A percentile compares a stretch with the other conserved stretches of the same genome.
Evolutionary conservation across 768 basidiomycete species (phyloP).

Genomic region (Termitomyces sp.): DNA sequence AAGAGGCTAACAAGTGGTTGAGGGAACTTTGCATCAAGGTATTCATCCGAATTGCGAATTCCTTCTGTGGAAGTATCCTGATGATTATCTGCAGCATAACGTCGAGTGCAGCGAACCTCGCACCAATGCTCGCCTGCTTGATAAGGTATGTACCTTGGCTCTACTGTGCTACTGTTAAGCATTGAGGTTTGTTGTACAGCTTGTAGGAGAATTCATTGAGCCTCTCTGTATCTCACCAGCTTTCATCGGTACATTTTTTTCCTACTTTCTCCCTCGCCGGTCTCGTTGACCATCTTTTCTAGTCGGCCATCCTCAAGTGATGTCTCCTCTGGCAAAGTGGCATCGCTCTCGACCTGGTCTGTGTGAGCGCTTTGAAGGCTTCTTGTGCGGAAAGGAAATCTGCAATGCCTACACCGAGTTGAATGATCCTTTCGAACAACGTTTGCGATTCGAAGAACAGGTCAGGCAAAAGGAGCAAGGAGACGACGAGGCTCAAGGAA

Average conservation of each 20-base stretch:
- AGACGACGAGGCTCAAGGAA: conserved; percentile 96
- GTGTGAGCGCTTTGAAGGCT: conserved; percentile 98
- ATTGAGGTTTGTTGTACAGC: conserved; percentile 36
- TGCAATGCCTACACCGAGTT: conserved; percentile 99
- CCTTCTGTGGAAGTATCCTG: background rate
- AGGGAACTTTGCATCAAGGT: conserved; percentile 83
- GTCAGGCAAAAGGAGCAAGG: conserved; percentile 91
- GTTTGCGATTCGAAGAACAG: conserved; percentile 94
- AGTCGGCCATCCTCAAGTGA: conserved; percentile 99
- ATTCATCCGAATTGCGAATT: background rate
- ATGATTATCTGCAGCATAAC: conserved; percentile 57
- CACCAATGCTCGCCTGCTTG: conserved; percentile 90
- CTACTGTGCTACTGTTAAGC: background rate
- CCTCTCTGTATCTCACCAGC: conserved; percentile 93
- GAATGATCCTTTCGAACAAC: conserved; percentile 97
- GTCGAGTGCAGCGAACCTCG: conserved; percentile 96
- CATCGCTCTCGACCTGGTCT: conserved; percentile 95
- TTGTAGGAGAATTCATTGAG: conserved; percentile 98
- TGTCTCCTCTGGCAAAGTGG: conserved; percentile 99
- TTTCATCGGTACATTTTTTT: conserved; percentile 69
- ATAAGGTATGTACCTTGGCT: conserved; percentile 57
- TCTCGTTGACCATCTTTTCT: background rate
- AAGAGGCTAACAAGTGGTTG: conserved; percentile 85
- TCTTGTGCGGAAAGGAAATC: conserved; percentile 97
- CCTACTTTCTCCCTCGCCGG: conserved; percentile 5